Evolutionary conservation across 2,329 filamentous ascomycete genomes (phyloP).

Genomic region (Pseudogymnoascus destructans): DNA sequence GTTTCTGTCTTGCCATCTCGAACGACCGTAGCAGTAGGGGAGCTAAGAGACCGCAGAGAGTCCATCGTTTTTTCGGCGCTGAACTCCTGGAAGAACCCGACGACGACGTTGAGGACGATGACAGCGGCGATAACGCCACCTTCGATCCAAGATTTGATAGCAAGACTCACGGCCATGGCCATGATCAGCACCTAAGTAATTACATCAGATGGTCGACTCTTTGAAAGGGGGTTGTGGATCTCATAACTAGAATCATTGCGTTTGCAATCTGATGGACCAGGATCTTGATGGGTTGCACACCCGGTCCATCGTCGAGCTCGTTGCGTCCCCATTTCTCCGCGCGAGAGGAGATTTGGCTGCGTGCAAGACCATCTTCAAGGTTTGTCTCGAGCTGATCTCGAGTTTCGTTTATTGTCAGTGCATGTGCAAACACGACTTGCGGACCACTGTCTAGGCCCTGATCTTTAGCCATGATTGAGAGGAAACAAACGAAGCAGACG

Average conservation of each 20-base stretch:
- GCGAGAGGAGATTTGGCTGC: conserved; percentile 39
- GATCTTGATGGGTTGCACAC: conserved; percentile 50
- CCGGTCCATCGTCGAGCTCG: conserved; percentile 46
- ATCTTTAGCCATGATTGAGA: neutral
- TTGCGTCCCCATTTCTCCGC: conserved; percentile 47
- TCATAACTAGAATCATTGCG: conserved; percentile 49
- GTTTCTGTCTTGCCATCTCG: conserved; percentile 37
- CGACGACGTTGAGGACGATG: conserved; percentile 43
- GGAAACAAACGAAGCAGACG: neutral
- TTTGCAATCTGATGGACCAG: conserved; percentile 54
- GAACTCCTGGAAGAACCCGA: conserved; percentile 43
- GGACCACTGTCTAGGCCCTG: neutral
- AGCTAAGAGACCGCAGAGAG: conserved; percentile 36
- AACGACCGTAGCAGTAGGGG: conserved; percentile 37
- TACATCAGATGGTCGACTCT: conserved; percentile 17
- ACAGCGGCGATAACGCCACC: conserved; percentile 45
- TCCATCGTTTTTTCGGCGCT: conserved; percentile 41
- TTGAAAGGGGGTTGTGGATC: neutral
- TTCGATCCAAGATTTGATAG: conserved; percentile 46
- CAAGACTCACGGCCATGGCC: conserved; percentile 45
- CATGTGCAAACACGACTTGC: conserved; percentile 33
- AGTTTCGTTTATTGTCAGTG: conserved; percentile 40
- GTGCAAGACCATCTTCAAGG: conserved; percentile 42
- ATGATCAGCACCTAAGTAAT: conserved; percentile 35
- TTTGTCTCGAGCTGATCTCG: conserved; percentile 42